A percentile compares a stretch with the other conserved stretches of the same genome.
phyloP scores from a whole-genome alignment of 352 stramenopile genomes.

The Pythium plurisporium region DNA sequence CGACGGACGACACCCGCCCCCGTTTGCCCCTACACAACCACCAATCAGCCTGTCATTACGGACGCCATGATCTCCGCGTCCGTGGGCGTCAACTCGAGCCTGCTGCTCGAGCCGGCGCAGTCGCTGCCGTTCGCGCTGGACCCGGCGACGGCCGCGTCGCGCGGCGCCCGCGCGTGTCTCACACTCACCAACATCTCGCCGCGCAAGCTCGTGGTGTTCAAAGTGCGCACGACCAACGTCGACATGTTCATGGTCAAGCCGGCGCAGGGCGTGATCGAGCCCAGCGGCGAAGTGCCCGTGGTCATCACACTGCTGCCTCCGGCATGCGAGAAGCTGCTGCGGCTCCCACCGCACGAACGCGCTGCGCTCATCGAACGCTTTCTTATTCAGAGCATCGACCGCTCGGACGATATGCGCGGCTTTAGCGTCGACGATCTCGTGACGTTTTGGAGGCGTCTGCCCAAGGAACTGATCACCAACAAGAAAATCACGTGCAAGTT shows the following conservation, averaged over 20 bases:
- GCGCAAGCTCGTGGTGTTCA: conserved; percentile 60
- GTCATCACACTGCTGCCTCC: conserved; percentile 33
- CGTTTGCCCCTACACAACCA: background rate
- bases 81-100: conserved; percentile 63
- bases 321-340: conserved; percentile 28
- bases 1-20: no score
- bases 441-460: conserved; percentile 56
- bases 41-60: no score
- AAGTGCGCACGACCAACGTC: conserved; percentile 71
- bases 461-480: conserved; percentile 46
- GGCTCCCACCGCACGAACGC: conserved; percentile 38
- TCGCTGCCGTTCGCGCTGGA: conserved; percentile 44
- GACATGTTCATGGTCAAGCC: conserved; percentile 74
- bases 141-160: background rate
- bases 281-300: conserved; percentile 32
- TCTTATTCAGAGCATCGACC: conserved; percentile 36
- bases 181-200: conserved; percentile 66
- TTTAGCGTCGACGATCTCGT: conserved; percentile 28
- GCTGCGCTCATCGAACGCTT: conserved; percentile 38
- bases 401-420: conserved; percentile 22
- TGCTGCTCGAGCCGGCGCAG: conserved; percentile 64
- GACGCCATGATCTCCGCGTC: conserved; percentile 60
- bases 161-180: conserved; percentile 16
- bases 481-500: conserved; percentile 72
- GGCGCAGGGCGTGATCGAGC: conserved; percentile 50